A percentile compares a stretch with the other conserved stretches of the same genome.
phyloP scores from a whole-genome alignment of 345 rosid genomes.

The Lagerstroemia speciosa region DNA sequence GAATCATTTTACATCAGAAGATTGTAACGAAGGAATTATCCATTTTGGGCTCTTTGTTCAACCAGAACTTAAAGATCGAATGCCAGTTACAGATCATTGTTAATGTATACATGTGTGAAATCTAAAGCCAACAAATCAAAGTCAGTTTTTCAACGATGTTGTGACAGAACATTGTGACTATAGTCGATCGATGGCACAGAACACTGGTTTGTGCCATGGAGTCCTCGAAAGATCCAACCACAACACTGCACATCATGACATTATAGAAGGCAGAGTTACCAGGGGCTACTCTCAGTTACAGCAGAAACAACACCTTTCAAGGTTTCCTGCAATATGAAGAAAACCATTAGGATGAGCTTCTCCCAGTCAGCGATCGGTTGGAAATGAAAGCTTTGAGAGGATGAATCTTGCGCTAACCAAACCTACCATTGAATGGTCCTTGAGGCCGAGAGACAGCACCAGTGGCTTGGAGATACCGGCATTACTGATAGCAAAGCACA shows the following conservation, averaged over 20 bases:
- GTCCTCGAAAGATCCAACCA: neutral
- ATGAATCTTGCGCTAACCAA: neutral
- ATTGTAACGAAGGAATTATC: neutral
- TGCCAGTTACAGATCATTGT: neutral
- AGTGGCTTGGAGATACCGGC: conserved; percentile 52
- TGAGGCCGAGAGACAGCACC: conserved; percentile 84
- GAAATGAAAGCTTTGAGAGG: neutral
- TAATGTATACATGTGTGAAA: neutral
- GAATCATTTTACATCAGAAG: neutral
- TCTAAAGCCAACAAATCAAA: neutral
- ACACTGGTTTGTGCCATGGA: no score
- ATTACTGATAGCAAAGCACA: conserved; percentile 26
- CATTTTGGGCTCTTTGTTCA: neutral
- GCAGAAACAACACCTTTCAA: conserved; percentile 61
- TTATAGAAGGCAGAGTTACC: conserved; percentile 30
- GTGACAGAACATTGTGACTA: neutral
- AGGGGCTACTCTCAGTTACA: conserved; percentile 56
- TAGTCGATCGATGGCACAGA: no score
- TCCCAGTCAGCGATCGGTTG: neutral
- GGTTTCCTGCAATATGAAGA: conserved; percentile 52
- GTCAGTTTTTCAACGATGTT: neutral
- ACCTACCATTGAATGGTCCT: conserved; percentile 70
- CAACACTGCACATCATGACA: no score
- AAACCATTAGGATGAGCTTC: neutral
- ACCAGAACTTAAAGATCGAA: neutral